Evolutionary conservation across 495 filamentous ascomycete species (phyloP).

Genomic region (Emericellopsis terricola): DNA sequence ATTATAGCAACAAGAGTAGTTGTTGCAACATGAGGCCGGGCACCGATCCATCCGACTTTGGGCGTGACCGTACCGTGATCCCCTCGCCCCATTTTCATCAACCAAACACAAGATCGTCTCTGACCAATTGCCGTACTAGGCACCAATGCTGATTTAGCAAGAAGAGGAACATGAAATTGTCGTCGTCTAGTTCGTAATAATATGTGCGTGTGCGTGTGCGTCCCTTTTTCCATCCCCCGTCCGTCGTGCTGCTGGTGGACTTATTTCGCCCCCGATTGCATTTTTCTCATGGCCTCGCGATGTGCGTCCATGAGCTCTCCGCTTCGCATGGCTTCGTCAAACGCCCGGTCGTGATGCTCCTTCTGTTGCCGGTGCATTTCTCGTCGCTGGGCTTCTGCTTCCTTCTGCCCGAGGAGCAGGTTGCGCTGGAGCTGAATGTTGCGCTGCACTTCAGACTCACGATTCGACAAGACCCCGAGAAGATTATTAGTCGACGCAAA

Average conservation of each 20-base stretch:
- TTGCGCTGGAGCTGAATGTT: constrained; percentile 27
- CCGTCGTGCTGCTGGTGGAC: neutral
- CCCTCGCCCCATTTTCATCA: neutral
- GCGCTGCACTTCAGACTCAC: constrained; percentile 10
- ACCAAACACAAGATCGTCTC: too few relatives aligned
- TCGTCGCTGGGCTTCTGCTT: constrained; percentile 26
- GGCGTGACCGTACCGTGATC: too few relatives aligned
- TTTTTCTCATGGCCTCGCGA: constrained; percentile 59
- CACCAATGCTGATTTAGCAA: neutral
- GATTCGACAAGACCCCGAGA: constrained; percentile 9
- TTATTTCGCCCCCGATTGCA: constrained; percentile 56
- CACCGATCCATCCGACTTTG: too few relatives aligned
- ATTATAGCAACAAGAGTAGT: too few relatives aligned
- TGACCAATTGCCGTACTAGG: neutral
- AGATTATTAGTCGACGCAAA: constrained; percentile 6
- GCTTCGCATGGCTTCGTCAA: constrained; percentile 61
- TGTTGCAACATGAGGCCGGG: too few relatives aligned
- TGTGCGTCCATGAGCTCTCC: constrained; percentile 63
- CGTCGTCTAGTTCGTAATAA: neutral
- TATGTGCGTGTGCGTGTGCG: neutral
- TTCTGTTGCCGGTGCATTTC: constrained; percentile 23
- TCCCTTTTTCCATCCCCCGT: neutral
- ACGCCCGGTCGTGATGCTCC: constrained; percentile 30
- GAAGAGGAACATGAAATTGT: neutral
- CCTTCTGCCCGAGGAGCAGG: constrained; percentile 22